A percentile compares a stretch with the other conserved stretches of the same genome.
Conservation (phyloP, 225 moss, liverwort and hornwort genomes). For the Physcomitrellopsis africana region DNA sequence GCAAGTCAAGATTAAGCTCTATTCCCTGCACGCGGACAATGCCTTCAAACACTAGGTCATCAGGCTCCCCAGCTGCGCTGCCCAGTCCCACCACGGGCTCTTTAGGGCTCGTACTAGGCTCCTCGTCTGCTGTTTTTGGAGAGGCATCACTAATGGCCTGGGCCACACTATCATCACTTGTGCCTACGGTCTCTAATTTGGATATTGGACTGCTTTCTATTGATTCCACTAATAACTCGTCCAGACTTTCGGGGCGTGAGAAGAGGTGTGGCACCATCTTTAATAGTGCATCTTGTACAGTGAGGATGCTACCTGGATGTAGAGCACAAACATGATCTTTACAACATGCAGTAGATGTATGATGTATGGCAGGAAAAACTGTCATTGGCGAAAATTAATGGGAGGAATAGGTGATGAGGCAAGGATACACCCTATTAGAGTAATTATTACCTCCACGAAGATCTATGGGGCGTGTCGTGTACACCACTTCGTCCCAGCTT, state of each 20-base stretch:
- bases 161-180: conserved; percentile 30
- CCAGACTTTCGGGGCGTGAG: conserved; percentile 36
- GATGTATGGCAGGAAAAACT: background rate
- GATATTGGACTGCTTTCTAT: conserved; percentile 34
- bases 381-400: conserved; percentile 14
- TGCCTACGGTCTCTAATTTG: conserved; percentile 26
- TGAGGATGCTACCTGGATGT: conserved; percentile 65
- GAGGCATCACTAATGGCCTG: conserved; percentile 26
- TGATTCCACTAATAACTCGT: conserved; percentile 18
- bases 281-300: conserved; percentile 83
- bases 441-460: conserved; percentile 66
- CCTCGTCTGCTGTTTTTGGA: conserved; percentile 23
- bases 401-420: background rate
- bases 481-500: conserved; percentile 87
- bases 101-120: conserved; percentile 24
- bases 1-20: conserved; percentile 88
- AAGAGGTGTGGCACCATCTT: conserved; percentile 91
- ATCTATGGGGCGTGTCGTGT: conserved; percentile 81
- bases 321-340: conserved; percentile 14
- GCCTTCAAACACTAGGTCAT: conserved; percentile 67
- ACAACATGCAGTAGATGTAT: background rate
- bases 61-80: conserved; percentile 28
- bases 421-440: background rate
- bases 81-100: conserved; percentile 18
- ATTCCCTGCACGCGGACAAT: conserved; percentile 89